Conservation (phyloP, 495 filamentous ascomycete genomes). For the Aspergillus homomorphus region DNA sequence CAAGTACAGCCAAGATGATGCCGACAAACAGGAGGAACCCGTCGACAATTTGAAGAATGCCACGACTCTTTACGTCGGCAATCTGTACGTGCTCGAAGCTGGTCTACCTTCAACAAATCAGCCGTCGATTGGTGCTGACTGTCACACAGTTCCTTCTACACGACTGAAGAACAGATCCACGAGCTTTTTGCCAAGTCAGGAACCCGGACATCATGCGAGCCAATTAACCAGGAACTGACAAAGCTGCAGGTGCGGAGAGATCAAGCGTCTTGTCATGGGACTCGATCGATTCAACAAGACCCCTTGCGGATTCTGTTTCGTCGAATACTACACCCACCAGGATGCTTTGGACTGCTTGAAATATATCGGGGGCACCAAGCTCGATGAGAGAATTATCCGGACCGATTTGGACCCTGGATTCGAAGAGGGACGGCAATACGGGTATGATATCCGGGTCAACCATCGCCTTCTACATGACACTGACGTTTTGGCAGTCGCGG, state of each 20-base stretch:
- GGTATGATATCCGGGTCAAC: conserved; percentile 43
- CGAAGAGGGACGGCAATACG: conserved; percentile 92
- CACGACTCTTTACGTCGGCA: conserved; percentile 95
- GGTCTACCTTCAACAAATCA: background rate
- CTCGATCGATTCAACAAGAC: conserved; percentile 96
- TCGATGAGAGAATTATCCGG: conserved; percentile 93
- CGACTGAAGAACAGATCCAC: conserved; percentile 97
- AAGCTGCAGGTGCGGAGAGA: conserved; percentile 73
- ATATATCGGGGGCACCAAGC: conserved; percentile 97
- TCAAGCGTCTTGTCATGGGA: conserved; percentile 98
- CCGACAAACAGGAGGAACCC: conserved; percentile 55
- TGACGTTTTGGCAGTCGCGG: conserved; percentile 53
- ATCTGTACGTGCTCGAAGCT: conserved; percentile 62
- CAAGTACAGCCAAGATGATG: conserved; percentile 56
- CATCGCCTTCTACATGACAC: conserved; percentile 11
- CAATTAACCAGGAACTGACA: conserved; percentile 6
- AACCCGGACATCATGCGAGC: background rate
- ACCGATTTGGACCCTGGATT: conserved; percentile 98
- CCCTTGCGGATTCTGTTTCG: conserved; percentile 98
- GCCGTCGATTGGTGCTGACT: conserved; percentile 28
- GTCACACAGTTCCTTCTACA: conserved; percentile 86
- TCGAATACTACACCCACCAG: conserved; percentile 97
- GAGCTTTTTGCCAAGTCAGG: conserved; percentile 86
- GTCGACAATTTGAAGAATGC: conserved; percentile 79
- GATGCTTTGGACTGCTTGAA: conserved; percentile 98